phyloP scores from a whole-genome alignment of 371 early-diverging fungal species.

The Mucor irregularis region DNA sequence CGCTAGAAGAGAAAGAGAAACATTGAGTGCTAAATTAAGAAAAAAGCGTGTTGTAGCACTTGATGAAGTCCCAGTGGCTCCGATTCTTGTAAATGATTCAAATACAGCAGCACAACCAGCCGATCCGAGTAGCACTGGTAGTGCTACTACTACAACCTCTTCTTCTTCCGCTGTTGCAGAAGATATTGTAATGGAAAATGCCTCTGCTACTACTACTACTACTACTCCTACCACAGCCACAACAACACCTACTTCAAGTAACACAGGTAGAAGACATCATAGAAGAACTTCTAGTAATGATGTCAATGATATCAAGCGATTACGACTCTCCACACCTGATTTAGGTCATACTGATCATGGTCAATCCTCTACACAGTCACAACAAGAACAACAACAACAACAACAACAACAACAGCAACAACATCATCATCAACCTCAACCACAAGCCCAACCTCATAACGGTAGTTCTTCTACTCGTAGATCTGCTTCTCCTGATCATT shows the following conservation, averaged over 20 bases:
- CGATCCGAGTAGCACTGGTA: no score
- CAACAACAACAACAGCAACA: not conserved
- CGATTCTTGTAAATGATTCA: no score
- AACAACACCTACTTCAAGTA: conserved; percentile 5
- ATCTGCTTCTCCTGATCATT: conserved; percentile 38
- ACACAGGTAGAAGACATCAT: conserved; percentile 51
- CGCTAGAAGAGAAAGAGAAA: conserved; percentile 50
- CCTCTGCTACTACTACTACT: not conserved
- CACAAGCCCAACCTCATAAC: not conserved
- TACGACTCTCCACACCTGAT: conserved; percentile 35
- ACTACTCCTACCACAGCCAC: not conserved
- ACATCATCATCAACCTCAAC: not conserved
- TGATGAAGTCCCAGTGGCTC: no score
- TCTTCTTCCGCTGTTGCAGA: not conserved
- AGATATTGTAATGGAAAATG: not conserved
- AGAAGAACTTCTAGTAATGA: conserved; percentile 53
- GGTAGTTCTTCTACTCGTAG: conserved; percentile 6
- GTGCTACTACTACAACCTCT: not conserved
- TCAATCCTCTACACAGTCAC: no score
- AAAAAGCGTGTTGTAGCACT: conserved; percentile 19
- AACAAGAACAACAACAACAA: not conserved
- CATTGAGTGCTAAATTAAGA: conserved; percentile 38
- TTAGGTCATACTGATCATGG: not conserved
- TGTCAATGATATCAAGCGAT: conserved; percentile 45
- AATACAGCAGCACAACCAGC: no score